Conservation (phyloP, 1,284 basidiomycete species). For the Paramarasmius palmivorus region DNA sequence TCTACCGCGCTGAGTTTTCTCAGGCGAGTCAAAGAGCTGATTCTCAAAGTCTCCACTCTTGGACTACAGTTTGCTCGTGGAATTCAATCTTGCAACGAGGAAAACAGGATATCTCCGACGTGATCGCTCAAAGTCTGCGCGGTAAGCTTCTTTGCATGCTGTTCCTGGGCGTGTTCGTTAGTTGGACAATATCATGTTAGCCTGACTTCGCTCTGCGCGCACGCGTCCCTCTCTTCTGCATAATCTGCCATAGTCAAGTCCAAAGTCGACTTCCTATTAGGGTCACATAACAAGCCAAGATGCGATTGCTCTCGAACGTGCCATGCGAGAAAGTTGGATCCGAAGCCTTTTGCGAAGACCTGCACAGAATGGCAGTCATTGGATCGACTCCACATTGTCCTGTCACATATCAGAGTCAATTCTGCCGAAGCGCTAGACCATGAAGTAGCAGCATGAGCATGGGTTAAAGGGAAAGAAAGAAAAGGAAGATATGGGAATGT, state of each 20-base stretch:
- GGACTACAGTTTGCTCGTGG: conserved; percentile 95
- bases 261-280: background rate
- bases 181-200: conserved; percentile 4
- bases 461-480: background rate
- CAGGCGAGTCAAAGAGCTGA: conserved; percentile 84
- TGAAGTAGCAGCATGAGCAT: background rate
- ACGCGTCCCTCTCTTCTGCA: background rate
- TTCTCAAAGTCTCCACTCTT: conserved; percentile 82
- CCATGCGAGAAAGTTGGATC: conserved; percentile 84
- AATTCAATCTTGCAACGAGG: conserved; percentile 92
- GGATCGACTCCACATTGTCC: conserved; percentile 55
- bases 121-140: conserved; percentile 92
- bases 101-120: conserved; percentile 87
- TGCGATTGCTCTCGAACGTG: conserved; percentile 81
- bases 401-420: conserved; percentile 37
- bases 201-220: background rate
- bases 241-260: conserved; percentile 1
- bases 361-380: conserved; percentile 3
- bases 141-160: conserved; percentile 8
- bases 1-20: background rate
- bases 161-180: background rate
- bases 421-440: conserved; percentile 46
- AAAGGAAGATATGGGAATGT: background rate
- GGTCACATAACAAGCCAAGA: conserved; percentile 34
- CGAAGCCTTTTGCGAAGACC: conserved; percentile 64